Percentiles rank a stretch among this genome's conserved stretches.
These are phyloP conservation scores for Senna tora DNA, from an alignment of 306 rosid species.

Conservation along the genomic window DNA sequence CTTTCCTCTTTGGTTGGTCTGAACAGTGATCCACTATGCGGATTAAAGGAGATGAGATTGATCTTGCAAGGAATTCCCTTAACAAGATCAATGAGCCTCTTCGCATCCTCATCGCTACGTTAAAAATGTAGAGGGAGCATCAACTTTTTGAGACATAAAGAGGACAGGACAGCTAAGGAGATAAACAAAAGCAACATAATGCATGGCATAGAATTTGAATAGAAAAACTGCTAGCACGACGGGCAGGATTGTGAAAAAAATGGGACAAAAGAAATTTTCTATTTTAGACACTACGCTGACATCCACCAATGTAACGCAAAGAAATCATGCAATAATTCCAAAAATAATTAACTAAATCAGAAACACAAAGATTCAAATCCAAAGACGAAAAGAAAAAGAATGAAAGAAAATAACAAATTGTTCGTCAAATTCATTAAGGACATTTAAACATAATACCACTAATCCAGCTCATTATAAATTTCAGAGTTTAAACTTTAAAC, in stretches of 20 bases:
- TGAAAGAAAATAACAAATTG: too few relatives aligned
- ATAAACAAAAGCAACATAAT: not conserved
- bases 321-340: not conserved
- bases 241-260: not conserved
- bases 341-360: not conserved
- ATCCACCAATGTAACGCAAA: conserved; percentile 1
- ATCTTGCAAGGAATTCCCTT: conserved; percentile 95
- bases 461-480: conserved; percentile 5
- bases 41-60: conserved; percentile 85
- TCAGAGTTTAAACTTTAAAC: not conserved
- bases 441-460: conserved; percentile 11
- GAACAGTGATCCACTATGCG: conserved; percentile 83
- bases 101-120: conserved; percentile 74
- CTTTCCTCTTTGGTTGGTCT: conserved; percentile 75
- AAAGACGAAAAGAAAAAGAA: not conserved
- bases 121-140: not conserved
- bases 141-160: not conserved
- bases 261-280: not conserved
- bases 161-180: not conserved
- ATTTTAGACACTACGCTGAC: not conserved
- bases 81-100: conserved; percentile 71
- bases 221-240: not conserved
- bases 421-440: conserved; percentile 12
- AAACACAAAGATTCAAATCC: not conserved
- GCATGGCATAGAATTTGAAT: not conserved